Evolutionary conservation across 306 rosid genomes (phyloP).

Genomic region (Sechiopsis laciniata): DNA sequence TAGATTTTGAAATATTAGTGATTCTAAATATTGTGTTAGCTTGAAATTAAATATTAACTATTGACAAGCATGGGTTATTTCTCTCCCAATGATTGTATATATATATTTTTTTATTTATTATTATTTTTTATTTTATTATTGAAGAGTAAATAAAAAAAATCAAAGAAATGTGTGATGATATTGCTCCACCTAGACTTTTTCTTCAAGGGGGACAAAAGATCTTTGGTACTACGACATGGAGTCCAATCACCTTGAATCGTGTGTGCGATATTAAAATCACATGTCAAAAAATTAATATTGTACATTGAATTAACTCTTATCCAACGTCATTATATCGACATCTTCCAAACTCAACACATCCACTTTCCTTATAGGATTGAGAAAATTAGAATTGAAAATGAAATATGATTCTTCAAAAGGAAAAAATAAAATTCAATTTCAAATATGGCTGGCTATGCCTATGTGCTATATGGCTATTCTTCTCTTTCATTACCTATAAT

Average conservation of each 20-base stretch:
- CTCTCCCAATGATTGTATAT: too few species aligned
- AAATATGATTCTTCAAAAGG: not conserved
- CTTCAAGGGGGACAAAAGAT: not conserved
- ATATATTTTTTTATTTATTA: not conserved
- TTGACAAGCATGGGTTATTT: too few species aligned
- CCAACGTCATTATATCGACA: too few species aligned
- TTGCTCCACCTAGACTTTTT: not conserved
- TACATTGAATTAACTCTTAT: too few species aligned
- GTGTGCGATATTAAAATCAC: not conserved
- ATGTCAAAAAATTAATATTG: too few species aligned
- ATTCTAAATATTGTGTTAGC: too few species aligned
- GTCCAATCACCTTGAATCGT: not conserved
- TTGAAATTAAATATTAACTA: too few species aligned
- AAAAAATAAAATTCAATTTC: not conserved
- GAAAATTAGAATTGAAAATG: not conserved
- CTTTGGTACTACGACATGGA: not conserved
- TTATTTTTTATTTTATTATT: not conserved
- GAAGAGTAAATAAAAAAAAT: not conserved
- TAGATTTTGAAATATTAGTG: too few species aligned
- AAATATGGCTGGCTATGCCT: constrained; percentile 10
- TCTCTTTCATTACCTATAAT: too few species aligned
- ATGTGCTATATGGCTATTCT: not conserved
- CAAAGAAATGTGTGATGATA: not conserved
- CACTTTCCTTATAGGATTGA: not conserved
- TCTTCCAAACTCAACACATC: not conserved